These are phyloP conservation scores for Irpex sp. DNA, from an alignment of 1,284 basidiomycete species.

Conservation along the genomic window DNA sequence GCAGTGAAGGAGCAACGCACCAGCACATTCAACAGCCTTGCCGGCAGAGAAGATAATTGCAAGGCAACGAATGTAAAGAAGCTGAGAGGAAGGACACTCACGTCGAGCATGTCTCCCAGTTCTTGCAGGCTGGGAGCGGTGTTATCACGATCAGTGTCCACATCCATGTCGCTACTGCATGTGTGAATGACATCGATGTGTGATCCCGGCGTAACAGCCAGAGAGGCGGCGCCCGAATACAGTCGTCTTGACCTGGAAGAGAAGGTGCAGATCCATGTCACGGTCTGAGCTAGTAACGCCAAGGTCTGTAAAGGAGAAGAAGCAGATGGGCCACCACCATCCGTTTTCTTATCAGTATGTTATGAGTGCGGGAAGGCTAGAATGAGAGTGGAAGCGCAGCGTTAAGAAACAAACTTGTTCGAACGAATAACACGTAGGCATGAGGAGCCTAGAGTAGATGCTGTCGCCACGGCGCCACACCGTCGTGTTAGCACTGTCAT, in stretches of 20 bases:
- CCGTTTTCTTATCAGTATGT: constrained; percentile 2
- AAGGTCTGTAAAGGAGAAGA: neutral
- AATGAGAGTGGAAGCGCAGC: neutral
- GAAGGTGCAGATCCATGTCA: constrained; percentile 10
- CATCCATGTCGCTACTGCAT: neutral
- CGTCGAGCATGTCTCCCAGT: constrained; percentile 38
- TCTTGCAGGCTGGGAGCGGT: constrained; percentile 22
- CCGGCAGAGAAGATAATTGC: neutral
- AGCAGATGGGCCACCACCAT: neutral
- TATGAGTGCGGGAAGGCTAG: constrained; percentile 1
- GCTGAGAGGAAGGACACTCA: constrained; percentile 24
- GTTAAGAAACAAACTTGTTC: constrained; percentile 6
- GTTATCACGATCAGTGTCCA: neutral
- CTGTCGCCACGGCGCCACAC: neutral
- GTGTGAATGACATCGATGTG: neutral
- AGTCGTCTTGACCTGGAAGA: constrained; percentile 9
- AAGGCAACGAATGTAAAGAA: neutral
- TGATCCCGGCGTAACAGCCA: neutral
- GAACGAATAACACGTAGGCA: constrained; percentile 4
- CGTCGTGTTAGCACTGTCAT: neutral
- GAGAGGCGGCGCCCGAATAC: constrained; percentile 1
- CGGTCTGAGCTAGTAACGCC: constrained; percentile 6
- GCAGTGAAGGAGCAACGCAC: too few relatives aligned
- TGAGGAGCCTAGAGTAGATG: neutral
- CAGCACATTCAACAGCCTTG: neutral